phyloP scores from a whole-genome alignment of 192 early-diverging fungal species.

The Chytriomyces sp. region DNA sequence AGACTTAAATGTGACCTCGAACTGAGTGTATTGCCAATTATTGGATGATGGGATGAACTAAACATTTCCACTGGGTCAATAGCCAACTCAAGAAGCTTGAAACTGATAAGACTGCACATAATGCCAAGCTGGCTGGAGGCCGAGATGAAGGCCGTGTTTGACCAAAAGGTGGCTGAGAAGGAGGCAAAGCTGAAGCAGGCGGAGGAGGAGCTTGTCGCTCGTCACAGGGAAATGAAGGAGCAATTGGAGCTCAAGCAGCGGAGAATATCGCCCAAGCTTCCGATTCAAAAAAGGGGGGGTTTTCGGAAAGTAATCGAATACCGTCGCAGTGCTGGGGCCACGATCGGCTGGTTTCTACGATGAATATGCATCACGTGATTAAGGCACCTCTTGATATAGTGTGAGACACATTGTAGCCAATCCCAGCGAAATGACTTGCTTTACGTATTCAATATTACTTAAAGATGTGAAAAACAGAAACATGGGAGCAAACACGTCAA shows the following conservation, averaged over 20 bases:
- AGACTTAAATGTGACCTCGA: slow-evolving; percentile 23
- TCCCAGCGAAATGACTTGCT: no score
- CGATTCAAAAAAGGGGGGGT: background rate
- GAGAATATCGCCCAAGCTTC: slow-evolving; percentile 9
- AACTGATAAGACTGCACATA: slow-evolving; percentile 88
- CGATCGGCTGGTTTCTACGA: no score
- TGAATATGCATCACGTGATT: no score
- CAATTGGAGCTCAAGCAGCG: slow-evolving; percentile 66
- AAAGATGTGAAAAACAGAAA: no score
- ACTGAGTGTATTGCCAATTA: slow-evolving; percentile 24
- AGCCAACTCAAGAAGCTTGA: slow-evolving; percentile 72
- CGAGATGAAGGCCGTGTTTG: slow-evolving; percentile 99
- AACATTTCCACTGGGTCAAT: background rate
- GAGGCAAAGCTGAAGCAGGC: slow-evolving; percentile 96
- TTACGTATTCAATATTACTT: no score
- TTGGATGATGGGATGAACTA: no score
- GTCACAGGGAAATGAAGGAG: slow-evolving; percentile 98
- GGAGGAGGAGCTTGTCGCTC: slow-evolving; percentile 94
- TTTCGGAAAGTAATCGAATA: slow-evolving; percentile 8
- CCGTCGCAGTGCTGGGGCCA: no score
- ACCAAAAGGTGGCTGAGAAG: slow-evolving; percentile 98
- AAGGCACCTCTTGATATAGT: no score
- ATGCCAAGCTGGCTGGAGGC: slow-evolving; percentile 96
- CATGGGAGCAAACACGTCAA: no score
- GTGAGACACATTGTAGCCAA: no score